These are phyloP conservation scores for Penicillium pulvis DNA, from an alignment of 495 filamentous ascomycete species.

Conservation along the genomic window DNA sequence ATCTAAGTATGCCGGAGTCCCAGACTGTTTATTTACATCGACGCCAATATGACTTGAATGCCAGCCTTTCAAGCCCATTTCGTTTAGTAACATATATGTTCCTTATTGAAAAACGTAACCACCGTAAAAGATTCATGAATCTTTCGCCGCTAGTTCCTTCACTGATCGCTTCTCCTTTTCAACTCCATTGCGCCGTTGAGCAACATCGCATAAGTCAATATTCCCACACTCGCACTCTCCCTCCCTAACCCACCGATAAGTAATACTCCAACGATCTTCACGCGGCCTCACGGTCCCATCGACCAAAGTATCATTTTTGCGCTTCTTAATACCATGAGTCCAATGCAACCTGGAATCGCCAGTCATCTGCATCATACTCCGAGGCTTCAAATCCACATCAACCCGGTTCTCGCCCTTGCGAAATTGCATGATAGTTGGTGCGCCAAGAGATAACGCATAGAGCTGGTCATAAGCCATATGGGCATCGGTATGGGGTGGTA, in stretches of 20 bases:
- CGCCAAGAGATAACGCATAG: conserved; percentile 41
- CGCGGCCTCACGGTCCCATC: conserved; percentile 36
- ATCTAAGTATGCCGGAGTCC: too few species aligned
- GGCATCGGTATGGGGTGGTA: conserved; percentile 44
- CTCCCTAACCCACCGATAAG: conserved; percentile 42
- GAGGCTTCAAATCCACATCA: conserved; percentile 36
- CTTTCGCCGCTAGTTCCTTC: conserved; percentile 17
- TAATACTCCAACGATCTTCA: conserved; percentile 42
- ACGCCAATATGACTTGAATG: too few species aligned
- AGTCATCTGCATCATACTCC: conserved; percentile 44
- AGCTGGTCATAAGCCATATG: conserved; percentile 44
- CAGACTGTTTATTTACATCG: neutral
- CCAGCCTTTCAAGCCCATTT: neutral
- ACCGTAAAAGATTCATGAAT: neutral
- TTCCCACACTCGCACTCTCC: conserved; percentile 44
- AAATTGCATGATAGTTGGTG: conserved; percentile 41
- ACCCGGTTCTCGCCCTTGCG: conserved; percentile 31
- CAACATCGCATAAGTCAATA: conserved; percentile 39
- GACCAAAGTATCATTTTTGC: conserved; percentile 38
- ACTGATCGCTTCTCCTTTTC: conserved; percentile 44
- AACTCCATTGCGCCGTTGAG: conserved; percentile 36
- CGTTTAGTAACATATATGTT: neutral
- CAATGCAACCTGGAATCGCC: conserved; percentile 42
- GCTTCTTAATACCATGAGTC: conserved; percentile 47
- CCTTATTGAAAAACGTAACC: neutral